Conservation (phyloP, 139 green algal genomes). For the Asterochloris sp. region DNA sequence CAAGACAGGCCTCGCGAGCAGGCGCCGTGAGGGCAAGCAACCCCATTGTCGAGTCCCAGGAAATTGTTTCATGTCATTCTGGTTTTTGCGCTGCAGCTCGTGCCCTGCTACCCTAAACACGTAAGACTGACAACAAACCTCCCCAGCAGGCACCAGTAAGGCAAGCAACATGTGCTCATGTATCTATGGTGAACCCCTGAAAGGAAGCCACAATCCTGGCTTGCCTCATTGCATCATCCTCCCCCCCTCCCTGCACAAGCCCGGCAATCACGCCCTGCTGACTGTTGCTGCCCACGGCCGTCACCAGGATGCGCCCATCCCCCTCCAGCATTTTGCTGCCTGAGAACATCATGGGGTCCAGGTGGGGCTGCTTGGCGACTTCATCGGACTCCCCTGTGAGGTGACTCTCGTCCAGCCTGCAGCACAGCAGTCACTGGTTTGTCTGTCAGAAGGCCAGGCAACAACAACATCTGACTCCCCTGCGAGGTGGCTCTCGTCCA, state of each 20-base stretch:
- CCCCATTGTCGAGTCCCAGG: too few relatives aligned
- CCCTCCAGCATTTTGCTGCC: constrained; percentile 71
- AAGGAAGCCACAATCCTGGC: too few relatives aligned
- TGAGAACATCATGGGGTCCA: constrained; percentile 36
- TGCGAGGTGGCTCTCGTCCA: not conserved
- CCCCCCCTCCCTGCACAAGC: constrained; percentile 3
- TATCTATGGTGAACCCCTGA: too few relatives aligned
- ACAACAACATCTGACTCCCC: not conserved
- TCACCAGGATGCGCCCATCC: constrained; percentile 71
- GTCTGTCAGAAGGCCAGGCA: not conserved
- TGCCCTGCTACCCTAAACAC: too few relatives aligned
- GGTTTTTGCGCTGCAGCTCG: too few relatives aligned
- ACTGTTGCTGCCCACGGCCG: constrained; percentile 71
- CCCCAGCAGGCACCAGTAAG: too few relatives aligned
- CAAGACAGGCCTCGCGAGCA: too few relatives aligned
- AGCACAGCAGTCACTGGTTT: not conserved
- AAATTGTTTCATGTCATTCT: too few relatives aligned
- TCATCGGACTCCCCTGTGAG: constrained; percentile 75
- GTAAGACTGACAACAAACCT: too few relatives aligned
- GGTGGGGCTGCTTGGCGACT: constrained; percentile 43
- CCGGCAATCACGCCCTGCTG: constrained; percentile 49
- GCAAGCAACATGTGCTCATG: too few relatives aligned
- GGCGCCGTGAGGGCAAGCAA: too few relatives aligned
- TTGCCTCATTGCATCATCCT: not conserved
- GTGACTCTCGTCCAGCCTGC: constrained; percentile 77